Percentiles rank a stretch among this genome's conserved stretches.
Evolutionary conservation across 768 basidiomycete genomes (phyloP).

Genomic region (Glaciozyma martinii): DNA sequence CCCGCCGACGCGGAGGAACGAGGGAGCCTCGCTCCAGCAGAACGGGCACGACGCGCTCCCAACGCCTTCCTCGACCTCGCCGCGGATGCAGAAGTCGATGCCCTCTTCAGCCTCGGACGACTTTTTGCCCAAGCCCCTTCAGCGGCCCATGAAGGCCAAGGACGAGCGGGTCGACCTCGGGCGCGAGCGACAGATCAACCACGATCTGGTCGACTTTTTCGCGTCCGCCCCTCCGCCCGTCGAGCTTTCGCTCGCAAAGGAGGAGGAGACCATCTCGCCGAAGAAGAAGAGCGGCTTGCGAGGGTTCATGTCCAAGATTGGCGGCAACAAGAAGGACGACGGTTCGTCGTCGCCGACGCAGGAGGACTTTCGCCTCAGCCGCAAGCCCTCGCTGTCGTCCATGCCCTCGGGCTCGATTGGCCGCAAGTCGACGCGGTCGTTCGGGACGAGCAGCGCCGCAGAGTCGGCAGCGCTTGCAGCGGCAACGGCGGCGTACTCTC

Average conservation of each 20-base stretch:
- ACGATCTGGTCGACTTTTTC: constrained; percentile 26
- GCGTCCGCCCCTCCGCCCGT: not conserved
- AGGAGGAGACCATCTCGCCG: not conserved
- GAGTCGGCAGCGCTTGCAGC: no score
- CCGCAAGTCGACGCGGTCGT: no score
- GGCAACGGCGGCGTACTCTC: no score
- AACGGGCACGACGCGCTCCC: not conserved
- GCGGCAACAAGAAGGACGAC: not conserved
- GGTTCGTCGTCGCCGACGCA: not conserved
- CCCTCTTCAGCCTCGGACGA: not conserved
- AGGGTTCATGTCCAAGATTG: not conserved
- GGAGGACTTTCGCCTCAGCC: not conserved
- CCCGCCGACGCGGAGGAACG: no score
- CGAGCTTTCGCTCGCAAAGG: not conserved
- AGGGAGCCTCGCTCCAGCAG: not conserved
- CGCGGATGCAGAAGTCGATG: constrained; percentile 8
- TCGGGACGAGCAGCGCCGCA: no score
- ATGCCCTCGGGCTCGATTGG: no score
- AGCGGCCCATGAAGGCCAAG: constrained; percentile 21
- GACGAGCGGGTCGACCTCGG: constrained; percentile 20
- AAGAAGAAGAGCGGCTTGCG: not conserved
- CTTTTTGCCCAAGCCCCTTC: not conserved
- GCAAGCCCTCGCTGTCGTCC: not conserved
- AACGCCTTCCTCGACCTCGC: not conserved
- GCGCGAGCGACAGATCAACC: constrained; percentile 27